Percentiles rank a stretch among this genome's conserved stretches.
phyloP scores from a whole-genome alignment of 352 stramenopile species.

The Phytopythium helicoides region DNA sequence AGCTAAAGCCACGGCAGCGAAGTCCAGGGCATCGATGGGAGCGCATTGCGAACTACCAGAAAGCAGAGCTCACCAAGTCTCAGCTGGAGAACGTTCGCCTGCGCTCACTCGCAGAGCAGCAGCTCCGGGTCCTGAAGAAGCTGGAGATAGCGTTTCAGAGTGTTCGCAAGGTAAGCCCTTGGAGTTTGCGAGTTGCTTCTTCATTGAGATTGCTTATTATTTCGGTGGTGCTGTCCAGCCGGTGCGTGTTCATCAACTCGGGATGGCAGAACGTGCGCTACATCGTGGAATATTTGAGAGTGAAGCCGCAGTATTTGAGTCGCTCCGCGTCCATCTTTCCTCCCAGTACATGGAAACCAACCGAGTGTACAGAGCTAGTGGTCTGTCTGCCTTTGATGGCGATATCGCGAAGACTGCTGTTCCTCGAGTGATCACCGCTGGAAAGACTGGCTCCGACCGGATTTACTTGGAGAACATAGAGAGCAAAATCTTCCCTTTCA shows the following conservation, averaged over 20 bases:
- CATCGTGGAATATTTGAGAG: slow-evolving; percentile 14
- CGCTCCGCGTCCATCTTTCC: slow-evolving; percentile 20
- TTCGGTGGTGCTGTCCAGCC: background rate
- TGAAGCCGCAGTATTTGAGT: slow-evolving; percentile 26
- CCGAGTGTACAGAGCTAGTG: slow-evolving; percentile 16
- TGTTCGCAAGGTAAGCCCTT: slow-evolving; percentile 17
- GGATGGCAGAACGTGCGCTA: slow-evolving; percentile 10
- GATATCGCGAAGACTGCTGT: slow-evolving; percentile 16
- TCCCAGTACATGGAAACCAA: slow-evolving; percentile 26
- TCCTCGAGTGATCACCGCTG: slow-evolving; percentile 5
- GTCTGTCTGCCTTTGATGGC: slow-evolving; percentile 22
- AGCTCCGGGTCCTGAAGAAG: slow-evolving; percentile 29
- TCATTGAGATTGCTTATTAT: slow-evolving; percentile 12
- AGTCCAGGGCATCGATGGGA: slow-evolving; percentile 19
- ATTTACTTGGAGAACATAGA: slow-evolving; percentile 30
- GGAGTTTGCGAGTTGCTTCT: slow-evolving; percentile 18
- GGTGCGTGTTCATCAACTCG: background rate
- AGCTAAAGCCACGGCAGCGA: background rate
- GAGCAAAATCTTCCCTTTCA: slow-evolving; percentile 32
- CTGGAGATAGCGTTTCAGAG: slow-evolving; percentile 33
- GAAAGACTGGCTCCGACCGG: background rate
- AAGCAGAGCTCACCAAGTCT: slow-evolving; percentile 22
- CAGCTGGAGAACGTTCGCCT: slow-evolving; percentile 32
- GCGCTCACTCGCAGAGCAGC: slow-evolving; percentile 25
- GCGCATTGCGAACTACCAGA: slow-evolving; percentile 26